phyloP scores from a whole-genome alignment of 2,329 filamentous ascomycete genomes.

The Diaporthe caulivora region DNA sequence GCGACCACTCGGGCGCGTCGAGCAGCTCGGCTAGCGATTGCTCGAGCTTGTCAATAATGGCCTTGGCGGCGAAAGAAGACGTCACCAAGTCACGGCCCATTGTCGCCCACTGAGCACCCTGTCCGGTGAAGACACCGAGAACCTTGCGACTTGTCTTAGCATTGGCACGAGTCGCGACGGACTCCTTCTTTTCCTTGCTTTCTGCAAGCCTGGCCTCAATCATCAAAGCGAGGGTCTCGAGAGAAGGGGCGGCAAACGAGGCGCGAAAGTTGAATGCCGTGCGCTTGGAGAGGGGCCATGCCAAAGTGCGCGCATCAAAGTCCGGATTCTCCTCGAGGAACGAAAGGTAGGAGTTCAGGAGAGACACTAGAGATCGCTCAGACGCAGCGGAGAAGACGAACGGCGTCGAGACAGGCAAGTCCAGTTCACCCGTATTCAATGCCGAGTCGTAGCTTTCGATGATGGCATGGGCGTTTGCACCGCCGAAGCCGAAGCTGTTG shows the following conservation, averaged over 20 bases:
- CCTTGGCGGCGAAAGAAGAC: slow-evolving; percentile 43
- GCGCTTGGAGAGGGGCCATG: slow-evolving; percentile 21
- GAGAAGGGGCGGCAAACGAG: slow-evolving; percentile 37
- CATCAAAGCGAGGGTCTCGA: slow-evolving; percentile 8
- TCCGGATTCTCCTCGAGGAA: slow-evolving; percentile 40
- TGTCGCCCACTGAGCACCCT: slow-evolving; percentile 49
- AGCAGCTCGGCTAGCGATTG: slow-evolving; percentile 12
- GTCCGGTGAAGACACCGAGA: slow-evolving; percentile 49
- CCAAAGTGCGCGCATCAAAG: slow-evolving; percentile 9
- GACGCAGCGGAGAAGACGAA: slow-evolving; percentile 47
- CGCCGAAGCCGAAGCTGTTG: slow-evolving; percentile 38
- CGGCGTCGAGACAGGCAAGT: slow-evolving; percentile 41
- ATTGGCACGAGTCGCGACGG: neutral
- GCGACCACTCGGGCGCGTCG: slow-evolving; percentile 30
- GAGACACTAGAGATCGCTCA: slow-evolving; percentile 46
- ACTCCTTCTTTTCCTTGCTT: neutral
- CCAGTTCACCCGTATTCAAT: slow-evolving; percentile 19
- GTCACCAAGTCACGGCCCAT: slow-evolving; percentile 50
- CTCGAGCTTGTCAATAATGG: slow-evolving; percentile 21
- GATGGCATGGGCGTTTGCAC: slow-evolving; percentile 33
- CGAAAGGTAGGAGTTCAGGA: slow-evolving; percentile 40
- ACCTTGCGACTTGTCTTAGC: neutral
- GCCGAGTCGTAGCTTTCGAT: slow-evolving; percentile 25
- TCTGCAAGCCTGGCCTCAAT: neutral
- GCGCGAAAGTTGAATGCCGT: slow-evolving; percentile 25